phyloP scores from a whole-genome alignment of 176 grass and related monocot genomes.

The Themeda triandra region DNA sequence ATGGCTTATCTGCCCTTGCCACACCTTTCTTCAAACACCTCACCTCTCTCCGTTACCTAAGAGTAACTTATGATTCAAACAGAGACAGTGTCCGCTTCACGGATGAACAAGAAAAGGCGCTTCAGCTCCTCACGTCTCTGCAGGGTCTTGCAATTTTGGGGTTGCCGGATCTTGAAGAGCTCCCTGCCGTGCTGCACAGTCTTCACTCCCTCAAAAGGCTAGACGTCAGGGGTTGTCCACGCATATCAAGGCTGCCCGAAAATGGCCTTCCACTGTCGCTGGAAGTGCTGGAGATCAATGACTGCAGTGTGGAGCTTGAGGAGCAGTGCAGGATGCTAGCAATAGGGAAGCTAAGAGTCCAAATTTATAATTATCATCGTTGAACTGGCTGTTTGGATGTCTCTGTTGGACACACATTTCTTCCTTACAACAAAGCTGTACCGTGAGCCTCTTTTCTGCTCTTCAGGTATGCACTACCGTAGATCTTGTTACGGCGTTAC shows the following conservation, averaged over 20 bases:
- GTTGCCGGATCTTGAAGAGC: rapidly evolving
- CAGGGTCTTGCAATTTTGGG: rapidly evolving
- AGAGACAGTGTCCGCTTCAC: not conserved
- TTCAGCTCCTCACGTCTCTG: constrained; percentile 24
- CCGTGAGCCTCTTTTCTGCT: not conserved
- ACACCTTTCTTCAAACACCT: constrained; percentile 9
- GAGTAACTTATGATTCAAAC: not conserved
- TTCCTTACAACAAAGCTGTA: not conserved
- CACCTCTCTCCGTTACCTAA: not conserved
- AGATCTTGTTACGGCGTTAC: not conserved
- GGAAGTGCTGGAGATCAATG: rapidly evolving
- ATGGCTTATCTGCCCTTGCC: not conserved
- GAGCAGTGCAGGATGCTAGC: not conserved
- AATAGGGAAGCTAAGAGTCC: not conserved
- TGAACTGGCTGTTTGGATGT: not conserved
- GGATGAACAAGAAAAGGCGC: constrained; percentile 11
- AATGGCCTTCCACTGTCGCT: constrained; percentile 17
- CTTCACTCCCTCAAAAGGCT: constrained; percentile 15
- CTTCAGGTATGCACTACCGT: not conserved
- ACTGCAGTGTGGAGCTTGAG: rapidly evolving
- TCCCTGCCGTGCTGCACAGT: constrained; percentile 12
- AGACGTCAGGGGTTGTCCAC: rapidly evolving
- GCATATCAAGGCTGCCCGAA: not conserved
- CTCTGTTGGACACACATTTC: not conserved
- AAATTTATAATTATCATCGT: not conserved